Conservation (phyloP, 108 stramenopile genomes). For the Aureococcus anophagefferens region DNA sequence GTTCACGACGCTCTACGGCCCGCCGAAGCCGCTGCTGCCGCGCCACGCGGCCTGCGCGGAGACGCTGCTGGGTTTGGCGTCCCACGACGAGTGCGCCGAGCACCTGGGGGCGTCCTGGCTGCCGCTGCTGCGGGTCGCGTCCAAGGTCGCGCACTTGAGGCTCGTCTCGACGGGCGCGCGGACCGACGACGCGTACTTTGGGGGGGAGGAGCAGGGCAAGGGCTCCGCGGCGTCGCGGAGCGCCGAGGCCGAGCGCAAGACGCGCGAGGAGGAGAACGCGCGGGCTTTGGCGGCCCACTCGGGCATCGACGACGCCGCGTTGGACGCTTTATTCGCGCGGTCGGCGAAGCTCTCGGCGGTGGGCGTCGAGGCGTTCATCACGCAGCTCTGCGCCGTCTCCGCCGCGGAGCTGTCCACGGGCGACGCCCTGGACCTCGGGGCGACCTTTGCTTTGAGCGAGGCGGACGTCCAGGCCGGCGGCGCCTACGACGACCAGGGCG, state of each 20-base stretch:
- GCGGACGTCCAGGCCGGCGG: background rate
- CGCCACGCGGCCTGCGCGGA: conserved; percentile 78
- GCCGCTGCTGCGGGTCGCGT: conserved; percentile 73
- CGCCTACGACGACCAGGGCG: background rate
- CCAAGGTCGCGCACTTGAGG: conserved; percentile 69
- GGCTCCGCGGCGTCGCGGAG: conserved; percentile 10
- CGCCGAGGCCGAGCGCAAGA: conserved; percentile 19
- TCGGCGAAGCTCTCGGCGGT: conserved; percentile 60
- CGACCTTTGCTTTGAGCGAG: background rate
- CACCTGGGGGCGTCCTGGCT: conserved; percentile 79
- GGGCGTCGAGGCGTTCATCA: conserved; percentile 74
- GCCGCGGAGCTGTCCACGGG: conserved; percentile 78
- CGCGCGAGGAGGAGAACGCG: conserved; percentile 66
- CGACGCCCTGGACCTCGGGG: conserved; percentile 16
- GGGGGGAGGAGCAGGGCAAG: background rate
- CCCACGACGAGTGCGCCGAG: conserved; percentile 65
- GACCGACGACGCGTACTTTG: conserved; percentile 74
- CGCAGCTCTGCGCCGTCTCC: conserved; percentile 78
- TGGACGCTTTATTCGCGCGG: conserved; percentile 72
- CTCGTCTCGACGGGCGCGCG: conserved; percentile 38
- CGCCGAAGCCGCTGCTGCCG: conserved; percentile 63
- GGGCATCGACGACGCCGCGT: conserved; percentile 55
- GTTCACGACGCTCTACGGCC: conserved; percentile 68
- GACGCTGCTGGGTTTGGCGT: conserved; percentile 67
- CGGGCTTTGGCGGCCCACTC: conserved; percentile 50